These are phyloP conservation scores for Pseudogymnoascus pannorum DNA, from an alignment of 2,329 filamentous ascomycete species.

Conservation along the genomic window DNA sequence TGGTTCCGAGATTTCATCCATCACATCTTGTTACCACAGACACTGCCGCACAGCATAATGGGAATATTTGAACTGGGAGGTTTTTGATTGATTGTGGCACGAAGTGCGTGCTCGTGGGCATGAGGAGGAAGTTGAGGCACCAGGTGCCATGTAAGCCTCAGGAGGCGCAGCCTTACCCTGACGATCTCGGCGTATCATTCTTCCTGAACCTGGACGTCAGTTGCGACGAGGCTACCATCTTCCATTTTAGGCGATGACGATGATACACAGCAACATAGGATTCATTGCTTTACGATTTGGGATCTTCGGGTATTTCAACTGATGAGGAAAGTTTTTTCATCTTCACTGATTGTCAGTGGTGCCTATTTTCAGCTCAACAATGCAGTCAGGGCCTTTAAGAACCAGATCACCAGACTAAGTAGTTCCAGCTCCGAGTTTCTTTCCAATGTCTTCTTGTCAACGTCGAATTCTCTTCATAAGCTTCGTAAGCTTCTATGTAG, in stretches of 20 bases:
- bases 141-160: background rate
- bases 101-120: background rate
- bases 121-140: background rate
- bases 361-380: background rate
- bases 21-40: conserved; percentile 1
- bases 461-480: background rate
- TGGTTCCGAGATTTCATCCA: background rate
- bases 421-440: background rate
- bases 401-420: background rate
- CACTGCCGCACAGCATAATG: background rate
- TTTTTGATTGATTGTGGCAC: conserved; percentile 1
- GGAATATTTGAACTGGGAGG: background rate
- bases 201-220: background rate
- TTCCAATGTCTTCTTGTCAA: background rate
- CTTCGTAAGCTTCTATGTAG: too few species aligned
- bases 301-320: background rate
- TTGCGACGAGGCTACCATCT: background rate
- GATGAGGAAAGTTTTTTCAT: background rate
- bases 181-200: background rate
- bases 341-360: too few species aligned
- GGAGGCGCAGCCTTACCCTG: conserved; percentile 6
- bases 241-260: background rate
- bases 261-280: background rate
- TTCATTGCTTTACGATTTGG: background rate
- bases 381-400: background rate